Conservation (phyloP, 2,329 filamentous ascomycete species). For the Tolypocladium amazonense region DNA sequence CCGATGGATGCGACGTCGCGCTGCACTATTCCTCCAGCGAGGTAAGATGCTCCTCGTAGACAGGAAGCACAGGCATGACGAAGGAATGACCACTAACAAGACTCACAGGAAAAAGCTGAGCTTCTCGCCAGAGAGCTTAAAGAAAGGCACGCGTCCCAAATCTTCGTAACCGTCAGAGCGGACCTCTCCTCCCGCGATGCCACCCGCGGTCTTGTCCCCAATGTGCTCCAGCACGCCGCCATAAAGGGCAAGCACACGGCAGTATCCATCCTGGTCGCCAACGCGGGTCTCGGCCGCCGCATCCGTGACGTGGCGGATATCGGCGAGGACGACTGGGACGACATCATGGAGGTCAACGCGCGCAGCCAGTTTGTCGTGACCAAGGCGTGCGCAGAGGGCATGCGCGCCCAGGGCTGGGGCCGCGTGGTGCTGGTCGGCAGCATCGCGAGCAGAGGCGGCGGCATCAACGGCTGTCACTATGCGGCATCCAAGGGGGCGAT, state of each 20-base stretch:
- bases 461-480: constrained; percentile 24
- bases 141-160: constrained; percentile 12
- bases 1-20: constrained; percentile 23
- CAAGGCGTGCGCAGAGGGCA: constrained; percentile 17
- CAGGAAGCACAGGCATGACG: neutral
- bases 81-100: neutral
- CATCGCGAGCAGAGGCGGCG: constrained; percentile 20
- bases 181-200: constrained; percentile 16
- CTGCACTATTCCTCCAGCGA: constrained; percentile 22
- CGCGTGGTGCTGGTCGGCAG: constrained; percentile 21
- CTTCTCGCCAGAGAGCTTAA: constrained; percentile 14
- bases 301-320: constrained; percentile 22
- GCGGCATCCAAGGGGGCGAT: constrained; percentile 22
- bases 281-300: constrained; percentile 20
- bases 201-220: constrained; percentile 12
- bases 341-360: constrained; percentile 22
- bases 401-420: constrained; percentile 20
- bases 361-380: constrained; percentile 23
- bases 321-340: constrained; percentile 23
- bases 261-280: constrained; percentile 20
- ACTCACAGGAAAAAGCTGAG: constrained; percentile 18
- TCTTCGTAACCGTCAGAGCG: constrained; percentile 15
- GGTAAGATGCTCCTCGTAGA: constrained; percentile 5
- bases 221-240: constrained; percentile 7
- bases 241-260: constrained; percentile 13